Percentiles rank a stretch among this genome's conserved stretches.
Evolutionary conservation across 1,139 yeast species (phyloP).

Genomic region (Suhomyces yuchorum): DNA sequence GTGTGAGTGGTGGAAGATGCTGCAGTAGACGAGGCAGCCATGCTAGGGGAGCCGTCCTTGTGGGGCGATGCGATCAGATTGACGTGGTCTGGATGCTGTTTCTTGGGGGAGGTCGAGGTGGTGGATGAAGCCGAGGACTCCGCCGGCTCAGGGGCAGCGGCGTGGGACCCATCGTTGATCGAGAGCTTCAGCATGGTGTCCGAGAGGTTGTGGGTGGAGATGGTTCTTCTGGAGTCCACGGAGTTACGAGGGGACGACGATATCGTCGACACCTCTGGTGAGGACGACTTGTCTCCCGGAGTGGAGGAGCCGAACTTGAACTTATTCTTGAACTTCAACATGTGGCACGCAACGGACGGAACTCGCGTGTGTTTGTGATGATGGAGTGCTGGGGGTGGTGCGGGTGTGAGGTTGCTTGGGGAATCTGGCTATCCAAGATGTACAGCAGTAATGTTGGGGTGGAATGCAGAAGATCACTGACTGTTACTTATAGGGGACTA

Average conservation of each 20-base stretch:
- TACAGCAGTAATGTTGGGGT: neutral
- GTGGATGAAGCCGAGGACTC: constrained; percentile 15
- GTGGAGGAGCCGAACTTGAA: constrained; percentile 45
- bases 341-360: constrained; percentile 13
- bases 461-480: neutral
- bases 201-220: constrained; percentile 26
- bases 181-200: constrained; percentile 34
- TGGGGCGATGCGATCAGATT: neutral
- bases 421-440: neutral
- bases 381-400: neutral
- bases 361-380: neutral
- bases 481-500: constrained; percentile 5
- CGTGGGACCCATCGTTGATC: constrained; percentile 16
- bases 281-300: constrained; percentile 21
- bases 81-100: constrained; percentile 2
- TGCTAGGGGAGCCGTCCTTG: neutral
- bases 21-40: constrained; percentile 2
- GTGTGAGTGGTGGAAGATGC: constrained; percentile 8
- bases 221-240: constrained; percentile 32
- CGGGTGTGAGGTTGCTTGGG: neutral
- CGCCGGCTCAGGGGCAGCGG: constrained; percentile 1
- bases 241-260: constrained; percentile 26
- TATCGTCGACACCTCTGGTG: constrained; percentile 17
- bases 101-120: constrained; percentile 11
- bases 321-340: constrained; percentile 51